Percentiles rank a stretch among this genome's conserved stretches.
Conservation (phyloP, 2,329 filamentous ascomycete species). For the Simplicillium sp. region DNA sequence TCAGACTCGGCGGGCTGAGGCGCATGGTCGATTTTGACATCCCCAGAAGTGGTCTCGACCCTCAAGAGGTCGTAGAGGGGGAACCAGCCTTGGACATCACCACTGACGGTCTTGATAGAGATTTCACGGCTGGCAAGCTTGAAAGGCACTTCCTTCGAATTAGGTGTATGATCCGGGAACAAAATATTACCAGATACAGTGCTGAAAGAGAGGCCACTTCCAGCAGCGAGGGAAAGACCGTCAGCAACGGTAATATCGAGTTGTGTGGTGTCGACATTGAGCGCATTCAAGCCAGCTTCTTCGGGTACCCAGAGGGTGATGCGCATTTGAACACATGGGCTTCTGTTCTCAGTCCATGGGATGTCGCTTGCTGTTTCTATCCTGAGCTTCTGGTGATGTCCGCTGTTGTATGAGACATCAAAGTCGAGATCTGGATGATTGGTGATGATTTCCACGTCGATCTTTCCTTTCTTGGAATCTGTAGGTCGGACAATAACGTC, state of each 20-base stretch:
- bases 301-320: constrained; percentile 37
- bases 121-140: constrained; percentile 31
- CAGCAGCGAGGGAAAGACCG: constrained; percentile 26
- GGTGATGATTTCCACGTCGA: constrained; percentile 34
- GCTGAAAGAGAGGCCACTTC: constrained; percentile 17
- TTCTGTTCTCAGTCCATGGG: constrained; percentile 13
- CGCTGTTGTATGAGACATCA: constrained; percentile 19
- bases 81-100: constrained; percentile 36
- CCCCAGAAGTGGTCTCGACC: constrained; percentile 34
- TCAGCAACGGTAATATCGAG: constrained; percentile 30
- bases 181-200: constrained; percentile 29
- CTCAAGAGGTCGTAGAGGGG: constrained; percentile 39
- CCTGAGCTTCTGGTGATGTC: constrained; percentile 23
- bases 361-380: constrained; percentile 28
- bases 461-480: constrained; percentile 18
- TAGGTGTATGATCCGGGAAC: constrained; percentile 17
- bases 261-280: constrained; percentile 26
- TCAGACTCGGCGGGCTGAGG: constrained; percentile 27
- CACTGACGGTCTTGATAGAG: constrained; percentile 30
- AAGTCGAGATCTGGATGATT: constrained; percentile 32
- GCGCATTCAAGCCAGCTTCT: constrained; percentile 22
- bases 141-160: constrained; percentile 22
- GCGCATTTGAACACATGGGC: constrained; percentile 38
- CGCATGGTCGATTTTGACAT: constrained; percentile 27
- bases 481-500: constrained; percentile 33